Conservation (phyloP, 2,329 filamentous ascomycete species). For the Penicillium sp. region DNA sequence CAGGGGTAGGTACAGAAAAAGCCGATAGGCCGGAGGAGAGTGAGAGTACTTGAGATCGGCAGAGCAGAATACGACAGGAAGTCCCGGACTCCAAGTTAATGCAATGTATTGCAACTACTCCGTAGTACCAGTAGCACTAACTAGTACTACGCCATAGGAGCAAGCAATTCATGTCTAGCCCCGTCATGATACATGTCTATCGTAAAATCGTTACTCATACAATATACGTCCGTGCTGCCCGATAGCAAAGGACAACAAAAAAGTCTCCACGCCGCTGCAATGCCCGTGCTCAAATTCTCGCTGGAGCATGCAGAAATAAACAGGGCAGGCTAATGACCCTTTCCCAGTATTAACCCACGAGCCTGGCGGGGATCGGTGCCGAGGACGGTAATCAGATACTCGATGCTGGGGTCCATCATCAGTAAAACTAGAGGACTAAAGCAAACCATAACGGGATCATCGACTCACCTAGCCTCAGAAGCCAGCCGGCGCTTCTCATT, state of each 20-base stretch:
- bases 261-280: constrained; percentile 5
- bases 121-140: background rate
- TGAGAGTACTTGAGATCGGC: background rate
- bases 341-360: constrained; percentile 43
- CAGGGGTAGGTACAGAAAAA: background rate
- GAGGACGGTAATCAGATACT: constrained; percentile 65
- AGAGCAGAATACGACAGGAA: background rate
- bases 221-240: constrained; percentile 23
- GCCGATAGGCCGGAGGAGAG: background rate
- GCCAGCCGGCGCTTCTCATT: constrained; percentile 68
- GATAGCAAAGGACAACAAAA: constrained; percentile 5
- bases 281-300: background rate
- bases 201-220: constrained; percentile 42
- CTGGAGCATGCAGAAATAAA: background rate
- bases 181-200: constrained; percentile 41
- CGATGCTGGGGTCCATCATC: constrained; percentile 51
- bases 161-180: background rate
- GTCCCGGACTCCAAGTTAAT: background rate
- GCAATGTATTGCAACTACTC: background rate
- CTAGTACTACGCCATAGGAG: background rate
- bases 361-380: constrained; percentile 59
- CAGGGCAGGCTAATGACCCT: constrained; percentile 10
- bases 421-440: background rate
- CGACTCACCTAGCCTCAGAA: constrained; percentile 73
- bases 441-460: background rate